Base-by-base conservation (phyloP, 331 rosid species). In the Telfairia occidentalis region DNA sequence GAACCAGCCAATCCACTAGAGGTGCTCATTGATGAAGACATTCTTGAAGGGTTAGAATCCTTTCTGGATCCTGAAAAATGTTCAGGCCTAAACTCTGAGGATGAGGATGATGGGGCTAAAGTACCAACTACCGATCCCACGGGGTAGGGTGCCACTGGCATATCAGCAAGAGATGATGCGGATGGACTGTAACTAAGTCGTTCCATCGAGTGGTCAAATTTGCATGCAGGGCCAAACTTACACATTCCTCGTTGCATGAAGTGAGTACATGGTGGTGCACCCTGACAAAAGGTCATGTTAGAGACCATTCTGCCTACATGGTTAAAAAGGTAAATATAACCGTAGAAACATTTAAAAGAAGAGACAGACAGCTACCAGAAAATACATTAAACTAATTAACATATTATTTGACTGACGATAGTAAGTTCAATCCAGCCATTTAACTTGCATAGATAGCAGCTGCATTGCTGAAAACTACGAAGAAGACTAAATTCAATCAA, bases 111-210 rank as follows among this genome's bases (percentile, higher is more conserved):
- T 9, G 91, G 96, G 66, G 99, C 96, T 78, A 88, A 89, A 34
- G 87, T 87, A 38, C 88, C 95, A 5, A 86, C 71, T 42, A 92
- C 83, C 18, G 96, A 94, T 85, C 96, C 93, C 77, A 90, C 90
- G 28, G 97, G 97, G 84, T 86, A 85, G 1, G 97, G 97, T 46
- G 95, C 92, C 49, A 89, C 97, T 3, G 97, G 96, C 87, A 95
- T 86, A 80, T 89, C 96, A 23, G 92, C 80, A 34, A 90, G 88
- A 57, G 99, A 95, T 60, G 94, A 92, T 16, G 97, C 90, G 40
- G 97, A 90, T 84, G 96, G 96, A 78, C 97, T 95, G 73, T 92
- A 92, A 84, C 90, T 87, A 55, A 95, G 81, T 69, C 97, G 78
- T 82, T 86, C 97, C 78, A 85, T 79, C 5, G 99, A 89, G 82